Percentiles rank a stretch among this genome's conserved stretches.
Conservation (phyloP, 2,329 filamentous ascomycete species). For the Arthrinium puccinioides region DNA sequence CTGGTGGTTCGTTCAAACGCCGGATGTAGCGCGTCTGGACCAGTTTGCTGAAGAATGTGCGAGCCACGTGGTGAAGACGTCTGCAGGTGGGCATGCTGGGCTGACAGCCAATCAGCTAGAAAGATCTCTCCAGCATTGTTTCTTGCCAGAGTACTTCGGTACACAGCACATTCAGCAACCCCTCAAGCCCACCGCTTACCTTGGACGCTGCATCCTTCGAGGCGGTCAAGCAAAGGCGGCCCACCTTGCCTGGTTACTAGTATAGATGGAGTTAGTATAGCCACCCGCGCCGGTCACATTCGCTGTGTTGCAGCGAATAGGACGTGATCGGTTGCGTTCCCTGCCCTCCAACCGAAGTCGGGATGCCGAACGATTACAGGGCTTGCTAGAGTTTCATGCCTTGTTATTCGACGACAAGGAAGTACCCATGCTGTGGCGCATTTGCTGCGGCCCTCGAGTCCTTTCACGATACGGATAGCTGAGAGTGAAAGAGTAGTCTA, state of each 20-base stretch:
- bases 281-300: not conserved
- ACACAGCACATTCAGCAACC: not conserved
- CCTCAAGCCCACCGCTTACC: not conserved
- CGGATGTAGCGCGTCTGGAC: no score
- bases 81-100: not conserved
- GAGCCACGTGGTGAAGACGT: not conserved
- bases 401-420: not conserved
- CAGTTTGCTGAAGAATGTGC: constrained; percentile 2
- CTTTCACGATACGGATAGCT: no score
- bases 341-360: constrained; percentile 1
- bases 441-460: no score
- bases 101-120: not conserved
- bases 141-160: not conserved
- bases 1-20: no score
- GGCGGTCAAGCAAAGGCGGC: not conserved
- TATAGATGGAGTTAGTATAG: not conserved
- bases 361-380: constrained; percentile 1
- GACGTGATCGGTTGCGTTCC: not conserved
- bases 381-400: not conserved
- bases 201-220: not conserved
- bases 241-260: not conserved
- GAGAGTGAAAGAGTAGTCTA: no score
- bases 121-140: not conserved
- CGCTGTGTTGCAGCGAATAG: not conserved
- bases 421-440: not conserved